Conservation (phyloP, 192 early-diverging fungal species). For the Mortierella alpina region DNA sequence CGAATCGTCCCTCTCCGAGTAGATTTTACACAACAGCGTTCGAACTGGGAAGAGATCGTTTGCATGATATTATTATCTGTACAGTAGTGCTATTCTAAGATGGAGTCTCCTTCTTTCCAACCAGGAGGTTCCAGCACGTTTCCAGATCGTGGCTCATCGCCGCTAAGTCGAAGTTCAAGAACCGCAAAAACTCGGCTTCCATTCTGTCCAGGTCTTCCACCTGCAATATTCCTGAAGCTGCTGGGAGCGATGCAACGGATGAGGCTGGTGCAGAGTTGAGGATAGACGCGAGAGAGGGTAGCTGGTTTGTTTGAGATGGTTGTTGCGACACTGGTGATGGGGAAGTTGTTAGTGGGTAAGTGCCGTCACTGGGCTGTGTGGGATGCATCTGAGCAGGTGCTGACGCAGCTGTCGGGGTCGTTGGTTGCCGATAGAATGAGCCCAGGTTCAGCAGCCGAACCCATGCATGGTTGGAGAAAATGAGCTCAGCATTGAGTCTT, state of each 20-base stretch:
- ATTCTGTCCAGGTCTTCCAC: slow-evolving; percentile 59
- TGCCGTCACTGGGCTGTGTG: too few species aligned
- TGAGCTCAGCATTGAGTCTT: slow-evolving; percentile 28
- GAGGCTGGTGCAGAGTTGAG: slow-evolving; percentile 3
- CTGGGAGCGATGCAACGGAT: background rate
- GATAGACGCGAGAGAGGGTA: slow-evolving; percentile 5
- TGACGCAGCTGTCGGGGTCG: background rate
- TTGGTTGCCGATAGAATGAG: slow-evolving; percentile 25
- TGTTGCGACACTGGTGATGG: background rate
- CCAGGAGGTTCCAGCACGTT: slow-evolving; percentile 49
- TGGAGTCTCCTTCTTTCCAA: slow-evolving; percentile 26
- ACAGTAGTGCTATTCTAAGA: background rate
- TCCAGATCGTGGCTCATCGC: slow-evolving; percentile 43
- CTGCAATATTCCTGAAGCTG: slow-evolving; percentile 15
- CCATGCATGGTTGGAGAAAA: slow-evolving; percentile 51
- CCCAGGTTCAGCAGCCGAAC: slow-evolving; percentile 45
- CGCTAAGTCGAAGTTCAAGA: slow-evolving; percentile 58
- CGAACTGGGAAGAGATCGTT: too few species aligned
- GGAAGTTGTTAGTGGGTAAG: background rate
- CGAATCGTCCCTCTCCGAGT: too few species aligned
- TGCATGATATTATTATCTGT: background rate
- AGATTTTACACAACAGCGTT: too few species aligned
- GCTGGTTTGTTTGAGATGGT: background rate
- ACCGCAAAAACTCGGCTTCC: slow-evolving; percentile 63
- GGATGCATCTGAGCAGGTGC: background rate